Evolutionary conservation across 441 rosid genomes (phyloP), one percentile per base, ranked within the genome.

Genomic region (Adansonia rubrostipa): DNA sequence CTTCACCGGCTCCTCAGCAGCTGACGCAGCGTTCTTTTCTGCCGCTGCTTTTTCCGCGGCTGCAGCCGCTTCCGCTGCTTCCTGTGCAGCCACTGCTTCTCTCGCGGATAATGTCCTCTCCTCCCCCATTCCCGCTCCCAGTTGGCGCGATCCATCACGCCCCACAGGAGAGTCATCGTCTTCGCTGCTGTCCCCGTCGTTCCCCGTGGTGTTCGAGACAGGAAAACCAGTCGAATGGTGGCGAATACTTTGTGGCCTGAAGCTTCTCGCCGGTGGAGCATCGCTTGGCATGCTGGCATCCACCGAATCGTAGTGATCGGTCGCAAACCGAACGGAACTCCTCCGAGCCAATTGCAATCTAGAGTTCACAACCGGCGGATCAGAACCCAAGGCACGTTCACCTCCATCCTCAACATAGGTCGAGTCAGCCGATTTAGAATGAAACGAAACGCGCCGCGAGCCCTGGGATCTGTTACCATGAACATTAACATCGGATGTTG

Each of bases 61-160:
- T 1, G 87, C 86, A 2, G 89, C 82, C 17, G 91, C 91, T 58
- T 84, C 89, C 0, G 96, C 87, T 0, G 97, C 92, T 85, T 86
- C 92, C 76, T 87, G 93, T 17, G 95, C 92, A 7, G 91, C 92
- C 2, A 86, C 90, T 0, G 95, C 96, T 77, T 95, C 97, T 81
- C 99, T 90, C 11, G 96, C 97, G 0, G 98, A 90, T 85, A 90
- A 28, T 24, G 65, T 76, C 60, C 98, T 86, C 81, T 90, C 92
- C 82, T 87, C 93, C 0, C 84, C 87, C 79, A 93, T 80, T 50
- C 76, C 89, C 0, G 79, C 87, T 0, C 81, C 78, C 53, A 87
- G 82, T 3, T 78, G 80, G 19, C 83, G 88, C 54, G 80, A 1
- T 4, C 80, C 85, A 13, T 78, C 85, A 54, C 85, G 89, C 9